Evolutionary conservation across 805 yeast species (phyloP), one percentile per base, ranked within the genome.

Genomic region (Teunomyces panamensis): DNA sequence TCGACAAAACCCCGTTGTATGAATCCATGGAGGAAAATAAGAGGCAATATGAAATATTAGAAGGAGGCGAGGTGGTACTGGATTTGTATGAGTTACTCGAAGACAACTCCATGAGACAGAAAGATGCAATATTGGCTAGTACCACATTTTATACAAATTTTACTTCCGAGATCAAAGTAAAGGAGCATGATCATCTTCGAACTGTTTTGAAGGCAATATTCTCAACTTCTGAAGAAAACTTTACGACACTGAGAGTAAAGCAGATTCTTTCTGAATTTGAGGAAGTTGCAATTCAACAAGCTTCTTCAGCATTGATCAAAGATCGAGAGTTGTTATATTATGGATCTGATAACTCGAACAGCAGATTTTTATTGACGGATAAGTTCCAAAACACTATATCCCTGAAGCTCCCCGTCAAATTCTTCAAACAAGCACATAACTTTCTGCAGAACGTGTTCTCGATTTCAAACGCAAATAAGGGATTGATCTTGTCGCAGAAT

Each of bases 61-160:
- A 68, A 7, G 64, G 65, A 14, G 34, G 55, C 5, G 60, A 54
- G 11, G 51, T 51, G 3, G 46, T 44, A 47, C 52, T 24, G 27
- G 52, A 58, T 13, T 54, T 64, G 27, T 67, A 58, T 29, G 81
- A 79, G 20, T 71, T 78, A 26, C 68, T 73, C 44, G 82, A 75
- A 37, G 79, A 76, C 44, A 73, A 78, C 27, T 84, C 96, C 1
- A 81, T 87, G 85, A 69, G 85, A 46, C 89, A 85, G 56, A 79
- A 86, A 46, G 91, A 87, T 55, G 77, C 77, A 9, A 66, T 73
- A 26, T 63, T 84, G 43, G 64, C 80, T 0, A 70, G 69, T 32
- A 65, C 70, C 1, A 65, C 77, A 0, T 85, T 80, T 57, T 66
- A 75, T 24, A 67, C 60, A 42, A 60, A 72, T 7, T 54, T 57